A percentile compares a stretch with the other conserved stretches of the same genome.
phyloP scores from a whole-genome alignment of 2,329 filamentous ascomycete species.

The Chrysosporium queenslandicum region DNA sequence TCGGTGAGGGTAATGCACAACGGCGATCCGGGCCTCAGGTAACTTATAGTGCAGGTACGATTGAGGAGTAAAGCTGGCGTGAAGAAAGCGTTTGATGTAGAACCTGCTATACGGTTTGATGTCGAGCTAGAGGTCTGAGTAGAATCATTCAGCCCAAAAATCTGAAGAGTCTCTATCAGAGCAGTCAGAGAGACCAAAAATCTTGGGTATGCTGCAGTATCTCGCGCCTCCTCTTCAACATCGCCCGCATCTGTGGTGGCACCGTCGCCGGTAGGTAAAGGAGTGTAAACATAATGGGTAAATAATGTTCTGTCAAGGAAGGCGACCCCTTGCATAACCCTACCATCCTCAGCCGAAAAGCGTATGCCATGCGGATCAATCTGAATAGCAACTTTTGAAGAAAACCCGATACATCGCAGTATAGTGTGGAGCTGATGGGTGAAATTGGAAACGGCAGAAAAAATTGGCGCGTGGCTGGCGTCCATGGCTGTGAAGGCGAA shows the following conservation, averaged over 20 bases:
- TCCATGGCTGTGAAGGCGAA: slow-evolving; percentile 13
- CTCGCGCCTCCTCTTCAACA: slow-evolving; percentile 32
- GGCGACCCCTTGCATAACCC: slow-evolving; percentile 80
- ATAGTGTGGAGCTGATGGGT: slow-evolving; percentile 51
- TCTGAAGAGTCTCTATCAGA: slow-evolving; percentile 86
- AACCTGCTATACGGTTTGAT: slow-evolving; percentile 29
- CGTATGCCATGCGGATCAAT: slow-evolving; percentile 77
- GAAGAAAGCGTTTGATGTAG: slow-evolving; percentile 62
- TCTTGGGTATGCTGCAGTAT: slow-evolving; percentile 44
- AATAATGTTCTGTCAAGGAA: slow-evolving; percentile 87
- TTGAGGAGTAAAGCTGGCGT: slow-evolving; percentile 72
- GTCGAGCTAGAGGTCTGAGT: slow-evolving; percentile 28
- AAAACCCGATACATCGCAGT: slow-evolving; percentile 53
- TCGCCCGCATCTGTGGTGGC: slow-evolving; percentile 22
- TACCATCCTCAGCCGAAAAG: slow-evolving; percentile 77
- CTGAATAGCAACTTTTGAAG: slow-evolving; percentile 53
- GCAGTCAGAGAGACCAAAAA: slow-evolving; percentile 84
- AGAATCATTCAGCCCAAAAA: slow-evolving; percentile 69
- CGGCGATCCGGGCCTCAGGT: slow-evolving; percentile 62
- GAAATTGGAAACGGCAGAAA: slow-evolving; percentile 53
- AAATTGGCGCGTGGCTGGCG: slow-evolving; percentile 28
- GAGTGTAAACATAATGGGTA: slow-evolving; percentile 66
- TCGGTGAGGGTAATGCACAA: slow-evolving; percentile 82
- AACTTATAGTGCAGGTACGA: slow-evolving; percentile 76
- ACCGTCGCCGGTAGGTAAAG: slow-evolving; percentile 26